Percentiles rank a stretch among this genome's conserved stretches.
Evolutionary conservation across 805 yeast species (phyloP).

Genomic region (Wickerhamomyces hampshirensis): DNA sequence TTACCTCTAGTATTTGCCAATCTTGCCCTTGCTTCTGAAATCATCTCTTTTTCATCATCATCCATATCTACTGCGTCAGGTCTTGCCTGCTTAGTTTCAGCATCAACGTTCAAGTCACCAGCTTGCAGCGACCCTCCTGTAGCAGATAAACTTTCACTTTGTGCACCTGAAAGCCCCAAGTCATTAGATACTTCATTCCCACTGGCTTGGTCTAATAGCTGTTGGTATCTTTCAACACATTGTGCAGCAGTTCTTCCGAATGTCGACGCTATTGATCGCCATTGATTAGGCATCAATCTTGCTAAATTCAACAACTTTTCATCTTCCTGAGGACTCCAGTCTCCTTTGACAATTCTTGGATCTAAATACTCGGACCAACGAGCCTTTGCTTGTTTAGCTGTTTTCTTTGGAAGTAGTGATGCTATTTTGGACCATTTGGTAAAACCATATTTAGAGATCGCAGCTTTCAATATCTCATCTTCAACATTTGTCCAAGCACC

Average conservation of each 20-base stretch:
- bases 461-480: slow-evolving; percentile 86
- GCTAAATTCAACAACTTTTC: slow-evolving; percentile 62
- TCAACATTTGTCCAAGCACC: slow-evolving; percentile 85
- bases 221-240: slow-evolving; percentile 81
- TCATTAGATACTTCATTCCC: slow-evolving; percentile 20
- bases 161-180: slow-evolving; percentile 45
- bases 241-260: slow-evolving; percentile 83
- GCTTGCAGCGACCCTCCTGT: slow-evolving; percentile 34
- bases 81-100: slow-evolving; percentile 74
- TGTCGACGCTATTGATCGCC: slow-evolving; percentile 85
- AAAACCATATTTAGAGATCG: slow-evolving; percentile 87
- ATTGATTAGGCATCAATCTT: slow-evolving; percentile 78
- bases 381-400: slow-evolving; percentile 88
- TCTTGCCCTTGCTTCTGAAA: slow-evolving; percentile 91
- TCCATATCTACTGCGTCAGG: slow-evolving; percentile 79
- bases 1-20: slow-evolving; percentile 91
- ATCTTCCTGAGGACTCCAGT: slow-evolving; percentile 79
- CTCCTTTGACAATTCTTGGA: slow-evolving; percentile 59
- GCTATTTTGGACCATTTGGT: slow-evolving; percentile 95
- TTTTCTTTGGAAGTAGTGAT: slow-evolving; percentile 76
- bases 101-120: slow-evolving; percentile 63
- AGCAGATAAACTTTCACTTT: slow-evolving; percentile 40
- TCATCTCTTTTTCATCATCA: slow-evolving; percentile 88
- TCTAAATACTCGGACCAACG: slow-evolving; percentile 88
- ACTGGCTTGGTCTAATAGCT: slow-evolving; percentile 46